Base-by-base conservation (phyloP, 768 basidiomycete species). In the Russula virescens region DNA sequence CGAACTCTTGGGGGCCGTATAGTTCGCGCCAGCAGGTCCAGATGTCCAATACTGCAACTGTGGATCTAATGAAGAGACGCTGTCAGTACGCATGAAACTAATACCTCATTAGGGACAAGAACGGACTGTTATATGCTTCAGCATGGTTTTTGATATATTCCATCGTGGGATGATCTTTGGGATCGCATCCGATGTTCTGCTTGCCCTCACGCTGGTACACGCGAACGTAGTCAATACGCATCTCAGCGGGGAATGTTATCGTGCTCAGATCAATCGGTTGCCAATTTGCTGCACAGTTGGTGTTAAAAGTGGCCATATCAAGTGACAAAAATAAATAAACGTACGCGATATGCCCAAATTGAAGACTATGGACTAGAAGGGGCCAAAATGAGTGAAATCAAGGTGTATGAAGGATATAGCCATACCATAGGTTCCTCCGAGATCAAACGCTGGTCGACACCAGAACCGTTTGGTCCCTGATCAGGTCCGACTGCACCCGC, bases 171-270 rank as follows among this genome's bases (percentile, higher is more conserved):
- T 80, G 83, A 48, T 80, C 77, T 28, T 72, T 66, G 0, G 89
- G 89, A 70, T 83, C 77, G 70, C 90, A 92, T 2, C 89, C 88
- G 28, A 85, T 69, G 68, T 88, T 89, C 34, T 66, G 74, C 55
- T 74, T 63, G 3, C 80, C 83, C 65, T 80, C 77, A 54, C 83
- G 74, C 73, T 91, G 90, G 72, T 91, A 94, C 21, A 94, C 87
- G 26, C 91, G 80, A 45, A 93, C 85, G 70, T 91, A 93, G 72
- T 94, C 89, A 42, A 92, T 74, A 45, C 80, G 76, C 77, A 91
- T 79, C 67, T 84, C 82, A 0, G 84, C 81, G 0, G 89, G 89
- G 79, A 89, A 90, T 25, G 73, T 71, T 78, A 91, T 78, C 47
- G 85, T 79, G 25, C 75, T 58, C 46, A 79, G 61, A 58, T 86